A percentile compares a stretch with the other conserved stretches of the same genome.
Evolutionary conservation across 305 asterid genomes (phyloP).

Genomic region (Ilex paraguariensis): DNA sequence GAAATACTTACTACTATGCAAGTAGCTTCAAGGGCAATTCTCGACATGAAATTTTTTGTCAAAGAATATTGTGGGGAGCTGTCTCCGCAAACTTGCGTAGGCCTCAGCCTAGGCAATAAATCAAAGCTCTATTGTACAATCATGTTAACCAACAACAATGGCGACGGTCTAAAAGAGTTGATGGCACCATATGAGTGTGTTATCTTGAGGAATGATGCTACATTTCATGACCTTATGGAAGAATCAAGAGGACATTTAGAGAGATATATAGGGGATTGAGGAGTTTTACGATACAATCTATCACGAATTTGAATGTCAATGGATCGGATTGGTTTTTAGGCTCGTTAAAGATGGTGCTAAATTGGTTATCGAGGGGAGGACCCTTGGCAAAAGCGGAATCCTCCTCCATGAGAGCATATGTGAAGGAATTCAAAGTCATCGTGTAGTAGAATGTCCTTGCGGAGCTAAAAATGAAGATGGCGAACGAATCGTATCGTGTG

Average conservation of each 20-base stretch:
- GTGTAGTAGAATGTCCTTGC: constrained; percentile 61
- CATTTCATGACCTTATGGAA: constrained; percentile 52
- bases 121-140: constrained; percentile 44
- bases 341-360: constrained; percentile 41
- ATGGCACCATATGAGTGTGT: constrained; percentile 53
- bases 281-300: constrained; percentile 30
- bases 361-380: constrained; percentile 39
- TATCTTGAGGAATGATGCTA: constrained; percentile 28
- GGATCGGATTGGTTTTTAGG: constrained; percentile 63
- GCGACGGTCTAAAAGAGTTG: neutral
- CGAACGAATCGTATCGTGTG: constrained; percentile 83
- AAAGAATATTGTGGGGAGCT: constrained; percentile 38
- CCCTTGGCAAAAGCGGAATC: constrained; percentile 2
- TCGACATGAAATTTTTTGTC: constrained; percentile 56
- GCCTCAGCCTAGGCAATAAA: constrained; percentile 18
- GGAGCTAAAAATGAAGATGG: constrained; percentile 79
- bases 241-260: constrained; percentile 54
- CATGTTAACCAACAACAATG: constrained; percentile 9
- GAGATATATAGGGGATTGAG: constrained; percentile 50
- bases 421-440: constrained; percentile 18
- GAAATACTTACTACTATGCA: constrained; percentile 34
- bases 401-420: constrained; percentile 18
- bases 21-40: constrained; percentile 61
- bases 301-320: constrained; percentile 23
- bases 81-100: neutral